Base-by-base conservation (phyloP, 352 stramenopile genomes). In the Thalassiosira mediterranea region DNA sequence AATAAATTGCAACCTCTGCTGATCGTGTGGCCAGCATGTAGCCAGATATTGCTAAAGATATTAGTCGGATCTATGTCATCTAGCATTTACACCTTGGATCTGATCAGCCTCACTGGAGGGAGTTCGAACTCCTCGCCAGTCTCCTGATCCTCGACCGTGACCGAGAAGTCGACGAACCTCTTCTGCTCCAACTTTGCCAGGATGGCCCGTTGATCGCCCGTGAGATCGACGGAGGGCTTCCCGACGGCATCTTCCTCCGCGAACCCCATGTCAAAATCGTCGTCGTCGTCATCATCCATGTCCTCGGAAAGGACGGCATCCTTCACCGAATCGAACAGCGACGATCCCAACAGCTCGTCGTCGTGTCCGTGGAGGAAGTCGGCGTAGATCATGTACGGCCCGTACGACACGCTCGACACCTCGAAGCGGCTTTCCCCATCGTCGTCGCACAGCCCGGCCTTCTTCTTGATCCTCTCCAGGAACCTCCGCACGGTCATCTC, bases 361-460 rank as follows among this genome's bases (percentile, higher is more conserved):
- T 93, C 84, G 17, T 88, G 60, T 69, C 84, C 73, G 49, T 90
- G 81, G 7, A 93, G 59, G 60, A 90, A 93, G 56, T 87, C 90
- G 8, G 87, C 85, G 66, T 90, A 93, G 29, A 93, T 84, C 76
- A 93, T 83, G 48, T 83, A 90, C 2, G 76, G 70, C 8, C 84
- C 87, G 52, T 77, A 85, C 1, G 81, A 89, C 23, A 92, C 54
- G 19, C 67, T 88, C 19, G 84, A 75, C 61, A 92, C 63, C 61
- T 84, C 61, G 25, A 90, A 23, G n/a, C n/a, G n/a, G n/a, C n/a
- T n/a, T n/a, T n/a, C n/a, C n/a, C n/a, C n/a, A 15, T 56, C 56
- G 23, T 87, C 69, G 31, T 80, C 69, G 21, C 28, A 58, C 46
- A 53, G 56, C 5, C 51, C 51, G 19, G 71, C 71, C 56, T 81